Evolutionary conservation across 352 stramenopile genomes (phyloP), one percentile per base, ranked within the genome.

Genomic region (Globisporangium canariense): DNA sequence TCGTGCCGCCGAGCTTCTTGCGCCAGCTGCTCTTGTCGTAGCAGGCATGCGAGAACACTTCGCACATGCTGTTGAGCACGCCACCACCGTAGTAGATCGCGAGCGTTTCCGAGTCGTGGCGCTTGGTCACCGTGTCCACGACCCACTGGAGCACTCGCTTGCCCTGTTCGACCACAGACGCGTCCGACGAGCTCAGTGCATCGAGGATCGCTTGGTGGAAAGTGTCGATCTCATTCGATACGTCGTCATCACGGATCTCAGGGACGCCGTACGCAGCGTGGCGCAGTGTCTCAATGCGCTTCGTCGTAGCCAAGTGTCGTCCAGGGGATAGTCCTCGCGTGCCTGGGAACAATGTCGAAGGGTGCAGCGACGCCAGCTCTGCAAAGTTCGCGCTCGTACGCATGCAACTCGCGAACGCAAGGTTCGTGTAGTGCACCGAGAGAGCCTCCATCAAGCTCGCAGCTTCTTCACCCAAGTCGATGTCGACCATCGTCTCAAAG

Each of bases 1-100:
- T 75, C n/a, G 82, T 80, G 58, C 86, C 86, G 5, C 88, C 88
- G 9, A 95, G 71, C 60, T 96, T 97, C 46, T 83, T 73, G 9
- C 87, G 81, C 89, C 89, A 97, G 38, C 78, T 91, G 38, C 69
- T 77, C 67, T 95, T 96, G 65, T 96, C 86, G 47, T 94, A 96
- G 52, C 87, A 97, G 2, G 81, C 83, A 30, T 96, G 89, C 16
- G 79, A 76, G 65, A 95, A 93, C 10, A 94, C 77, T 11, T 92
- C 82, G 46, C 84, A 93, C 57, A 94, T 79, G 11, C 62, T 78
- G 59, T 90, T 93, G 58, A 96, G 83, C 36, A 96, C 67, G 11
- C 69, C 86, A 10, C 88, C 88, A 3, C 78, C 81, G 22, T 78
- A 65, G 54, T 91, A 68, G n/a, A 86, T 67, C 47, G 81, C 80